Conservation (phyloP, 2,329 filamentous ascomycete species). For the Dothideomycetidae sp. region DNA sequence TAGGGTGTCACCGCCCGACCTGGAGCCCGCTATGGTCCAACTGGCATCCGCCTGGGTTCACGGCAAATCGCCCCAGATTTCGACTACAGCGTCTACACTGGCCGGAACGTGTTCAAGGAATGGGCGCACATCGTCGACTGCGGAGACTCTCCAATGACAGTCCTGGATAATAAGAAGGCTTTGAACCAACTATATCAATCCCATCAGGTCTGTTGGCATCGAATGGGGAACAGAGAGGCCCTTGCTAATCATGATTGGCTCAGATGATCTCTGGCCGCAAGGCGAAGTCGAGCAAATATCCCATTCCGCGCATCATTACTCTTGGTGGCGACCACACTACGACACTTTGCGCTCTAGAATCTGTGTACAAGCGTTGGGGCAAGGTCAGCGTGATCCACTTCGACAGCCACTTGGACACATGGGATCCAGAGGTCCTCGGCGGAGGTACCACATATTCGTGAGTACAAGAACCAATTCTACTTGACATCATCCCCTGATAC, state of each 20-base stretch:
- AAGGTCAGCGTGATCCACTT: conserved; percentile 44
- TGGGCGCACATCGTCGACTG: conserved; percentile 43
- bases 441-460: conserved; percentile 50
- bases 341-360: conserved; percentile 38
- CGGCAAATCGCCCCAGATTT: conserved; percentile 30
- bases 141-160: conserved; percentile 37
- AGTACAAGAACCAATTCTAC: too few species aligned
- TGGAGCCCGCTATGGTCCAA: conserved; percentile 40
- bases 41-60: conserved; percentile 38
- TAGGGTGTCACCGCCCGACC: conserved; percentile 6
- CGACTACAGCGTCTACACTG: conserved; percentile 35
- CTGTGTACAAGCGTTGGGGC: conserved; percentile 37
- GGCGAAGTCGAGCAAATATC: conserved; percentile 28
- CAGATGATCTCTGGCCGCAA: conserved; percentile 33
- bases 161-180: conserved; percentile 39
- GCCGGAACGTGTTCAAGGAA: conserved; percentile 28
- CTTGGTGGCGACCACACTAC: conserved; percentile 44
- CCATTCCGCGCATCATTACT: conserved; percentile 37
- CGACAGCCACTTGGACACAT: conserved; percentile 42
- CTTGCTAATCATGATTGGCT: too few species aligned
- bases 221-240: too few species aligned
- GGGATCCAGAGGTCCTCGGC: conserved; percentile 41
- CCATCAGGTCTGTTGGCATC: too few species aligned
- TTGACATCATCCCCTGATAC: too few species aligned
- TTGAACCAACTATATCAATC: conserved; percentile 38